A percentile compares a stretch with the other conserved stretches of the same genome.
Conservation (phyloP, 2,329 filamentous ascomycete species). For the Talaromyces sp. region DNA sequence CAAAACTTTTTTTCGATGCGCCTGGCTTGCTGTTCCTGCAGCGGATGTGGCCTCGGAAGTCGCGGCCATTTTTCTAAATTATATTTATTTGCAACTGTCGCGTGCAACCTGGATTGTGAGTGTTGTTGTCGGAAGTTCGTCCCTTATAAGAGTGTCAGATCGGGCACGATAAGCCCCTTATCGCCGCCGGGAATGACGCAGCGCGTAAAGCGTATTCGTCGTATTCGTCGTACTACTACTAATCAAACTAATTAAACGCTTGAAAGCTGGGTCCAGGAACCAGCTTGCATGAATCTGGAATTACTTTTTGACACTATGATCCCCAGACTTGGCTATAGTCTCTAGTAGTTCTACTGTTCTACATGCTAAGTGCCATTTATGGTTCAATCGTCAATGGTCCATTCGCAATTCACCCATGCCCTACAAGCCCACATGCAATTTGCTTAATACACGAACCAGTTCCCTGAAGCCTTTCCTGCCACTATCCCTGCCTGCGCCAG, state of each 20-base stretch:
- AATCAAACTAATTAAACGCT: too few relatives aligned
- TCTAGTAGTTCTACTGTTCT: too few relatives aligned
- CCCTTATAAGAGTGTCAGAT: not conserved
- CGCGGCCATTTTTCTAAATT: constrained; percentile 18
- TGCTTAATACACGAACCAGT: not conserved
- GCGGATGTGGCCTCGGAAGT: constrained; percentile 14
- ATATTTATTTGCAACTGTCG: not conserved
- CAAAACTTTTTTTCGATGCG: constrained; percentile 67
- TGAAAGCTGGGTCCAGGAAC: too few relatives aligned
- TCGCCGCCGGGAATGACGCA: not conserved
- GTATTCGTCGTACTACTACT: not conserved
- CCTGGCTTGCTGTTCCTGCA: not conserved
- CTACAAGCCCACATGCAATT: not conserved
- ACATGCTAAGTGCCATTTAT: not conserved
- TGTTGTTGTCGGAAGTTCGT: not conserved
- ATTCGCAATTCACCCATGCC: not conserved
- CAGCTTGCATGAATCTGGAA: too few relatives aligned
- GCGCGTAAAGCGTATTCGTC: not conserved
- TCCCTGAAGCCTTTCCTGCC: not conserved
- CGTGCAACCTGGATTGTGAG: not conserved
- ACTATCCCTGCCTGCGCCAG: not conserved
- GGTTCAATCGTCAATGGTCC: not conserved
- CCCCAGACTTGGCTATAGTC: not conserved
- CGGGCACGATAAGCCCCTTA: not conserved
- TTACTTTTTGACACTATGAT: not conserved